These are phyloP conservation scores for Chalciporus sphaerocephalus DNA, from an alignment of 768 basidiomycete genomes.

Conservation along the genomic window DNA sequence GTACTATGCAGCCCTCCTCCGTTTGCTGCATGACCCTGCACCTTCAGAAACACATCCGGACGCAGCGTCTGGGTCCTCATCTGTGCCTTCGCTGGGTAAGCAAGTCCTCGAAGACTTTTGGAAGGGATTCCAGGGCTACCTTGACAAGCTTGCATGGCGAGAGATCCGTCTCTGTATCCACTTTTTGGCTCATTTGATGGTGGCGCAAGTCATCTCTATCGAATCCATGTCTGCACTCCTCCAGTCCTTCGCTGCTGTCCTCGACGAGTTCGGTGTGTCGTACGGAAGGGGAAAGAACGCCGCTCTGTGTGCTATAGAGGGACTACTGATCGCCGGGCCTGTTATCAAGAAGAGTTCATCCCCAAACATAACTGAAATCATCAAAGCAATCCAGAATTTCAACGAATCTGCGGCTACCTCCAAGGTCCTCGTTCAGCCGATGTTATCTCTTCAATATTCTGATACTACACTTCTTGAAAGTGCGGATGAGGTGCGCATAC, in stretches of 20 bases:
- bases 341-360: slow-evolving; percentile 58
- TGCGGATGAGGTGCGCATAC: slow-evolving; percentile 54
- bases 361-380: slow-evolving; percentile 60
- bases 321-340: slow-evolving; percentile 70
- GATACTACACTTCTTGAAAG: slow-evolving; percentile 41
- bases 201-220: slow-evolving; percentile 67
- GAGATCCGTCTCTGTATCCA: slow-evolving; percentile 86
- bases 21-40: slow-evolving; percentile 53
- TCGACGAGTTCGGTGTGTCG: slow-evolving; percentile 87
- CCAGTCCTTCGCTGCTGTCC: slow-evolving; percentile 77
- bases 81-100: slow-evolving; percentile 50
- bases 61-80: slow-evolving; percentile 27
- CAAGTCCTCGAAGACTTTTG: slow-evolving; percentile 84
- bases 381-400: slow-evolving; percentile 67
- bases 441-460: slow-evolving; percentile 46
- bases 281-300: slow-evolving; percentile 80
- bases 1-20: slow-evolving; percentile 78
- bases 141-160: slow-evolving; percentile 89
- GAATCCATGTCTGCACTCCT: slow-evolving; percentile 79
- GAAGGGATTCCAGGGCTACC: slow-evolving; percentile 83
- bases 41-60: slow-evolving; percentile 32
- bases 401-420: slow-evolving; percentile 54
- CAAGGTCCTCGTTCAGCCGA: slow-evolving; percentile 65
- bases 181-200: slow-evolving; percentile 86
- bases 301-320: slow-evolving; percentile 77